phyloP scores from a whole-genome alignment of 768 basidiomycete species.

The Xerocomus spinulosus region DNA sequence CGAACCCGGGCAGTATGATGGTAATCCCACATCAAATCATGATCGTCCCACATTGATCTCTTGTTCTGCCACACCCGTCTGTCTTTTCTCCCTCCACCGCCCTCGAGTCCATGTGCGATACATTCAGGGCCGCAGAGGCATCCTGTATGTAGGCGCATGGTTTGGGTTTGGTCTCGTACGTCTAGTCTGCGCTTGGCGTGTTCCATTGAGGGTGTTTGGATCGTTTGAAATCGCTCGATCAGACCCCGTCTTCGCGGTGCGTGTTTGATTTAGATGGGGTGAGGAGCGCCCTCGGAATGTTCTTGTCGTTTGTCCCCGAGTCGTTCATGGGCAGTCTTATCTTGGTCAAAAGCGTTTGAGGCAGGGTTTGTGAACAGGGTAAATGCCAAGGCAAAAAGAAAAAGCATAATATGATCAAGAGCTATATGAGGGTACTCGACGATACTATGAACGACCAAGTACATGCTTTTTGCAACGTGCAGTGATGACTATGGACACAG shows the following conservation, averaged over 20 bases:
- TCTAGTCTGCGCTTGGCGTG: slow-evolving; percentile 37
- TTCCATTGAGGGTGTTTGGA: slow-evolving; percentile 27
- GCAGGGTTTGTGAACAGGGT: too few species aligned
- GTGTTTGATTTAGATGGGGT: slow-evolving; percentile 38
- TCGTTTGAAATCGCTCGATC: slow-evolving; percentile 45
- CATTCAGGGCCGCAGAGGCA: slow-evolving; percentile 64
- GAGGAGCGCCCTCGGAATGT: slow-evolving; percentile 29
- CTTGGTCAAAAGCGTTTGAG: too few species aligned
- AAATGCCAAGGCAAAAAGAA: too few species aligned
- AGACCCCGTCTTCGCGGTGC: slow-evolving; percentile 23
- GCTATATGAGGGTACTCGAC: neutral
- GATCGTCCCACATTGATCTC: too few species aligned
- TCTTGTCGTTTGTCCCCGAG: slow-evolving; percentile 14
- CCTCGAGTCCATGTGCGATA: slow-evolving; percentile 48
- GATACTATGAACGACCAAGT: neutral
- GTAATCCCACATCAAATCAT: too few species aligned
- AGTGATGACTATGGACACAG: slow-evolving; percentile 6
- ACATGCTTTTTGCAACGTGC: neutral
- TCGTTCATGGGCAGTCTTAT: slow-evolving; percentile 5
- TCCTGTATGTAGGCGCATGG: slow-evolving; percentile 69
- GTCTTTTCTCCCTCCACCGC: slow-evolving; percentile 32
- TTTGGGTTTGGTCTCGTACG: slow-evolving; percentile 69
- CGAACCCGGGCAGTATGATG: too few species aligned
- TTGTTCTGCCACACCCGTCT: neutral
- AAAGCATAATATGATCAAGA: too few species aligned